Base-by-base conservation (phyloP, 768 basidiomycete species). In the Rhizopogon sp. region DNA sequence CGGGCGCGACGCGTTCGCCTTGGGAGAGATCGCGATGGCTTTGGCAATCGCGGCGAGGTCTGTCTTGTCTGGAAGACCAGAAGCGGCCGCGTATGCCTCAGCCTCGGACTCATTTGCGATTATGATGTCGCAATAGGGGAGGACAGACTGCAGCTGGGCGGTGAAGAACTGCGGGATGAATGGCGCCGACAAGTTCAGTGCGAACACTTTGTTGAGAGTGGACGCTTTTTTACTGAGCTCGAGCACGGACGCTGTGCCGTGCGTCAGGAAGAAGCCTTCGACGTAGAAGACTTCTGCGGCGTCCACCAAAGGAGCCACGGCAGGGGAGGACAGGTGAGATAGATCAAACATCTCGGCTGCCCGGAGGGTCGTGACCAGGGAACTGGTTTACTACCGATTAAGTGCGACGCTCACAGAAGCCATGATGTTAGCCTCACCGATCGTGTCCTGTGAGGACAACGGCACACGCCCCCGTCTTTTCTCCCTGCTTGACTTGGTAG, bases 81-180 rank as follows among this genome's bases (percentile, higher is more conserved):
- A 83, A 37, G 88, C 83, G 49, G 70, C 74, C 28, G 90, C 94
- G 79, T 87, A 98, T 14, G 88, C 80, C 56, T 84, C 90, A 9
- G 96, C 97, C 71, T 99, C 97, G 39, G 85, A 76, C 76, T 99
- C 96, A 74, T 98, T 98, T n/a, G 91, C 91, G 71, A 99, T 92
- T 70, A 98, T 62, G 71, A 96, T 77, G 71, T 99, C 97, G 57
- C 81, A 82, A 76, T 88, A 87, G 25, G 87, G 87, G 43, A 99
- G 71, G 63, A 98, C 73, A 66, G 88, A 76, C 60, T 92, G 79
- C 16, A 99, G 76, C 67, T 95, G 89, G 3, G 76, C 72, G 56
- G 79, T 80, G 78, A 98, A 98, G 81, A 97, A 96, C 72, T 93
- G 87, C 52, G 90, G 76, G 72, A 99, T 95, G 80, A 98, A 99